Evolutionary conservation across 1,284 basidiomycete species (phyloP).

Genomic region (Trichosporon sp.): DNA sequence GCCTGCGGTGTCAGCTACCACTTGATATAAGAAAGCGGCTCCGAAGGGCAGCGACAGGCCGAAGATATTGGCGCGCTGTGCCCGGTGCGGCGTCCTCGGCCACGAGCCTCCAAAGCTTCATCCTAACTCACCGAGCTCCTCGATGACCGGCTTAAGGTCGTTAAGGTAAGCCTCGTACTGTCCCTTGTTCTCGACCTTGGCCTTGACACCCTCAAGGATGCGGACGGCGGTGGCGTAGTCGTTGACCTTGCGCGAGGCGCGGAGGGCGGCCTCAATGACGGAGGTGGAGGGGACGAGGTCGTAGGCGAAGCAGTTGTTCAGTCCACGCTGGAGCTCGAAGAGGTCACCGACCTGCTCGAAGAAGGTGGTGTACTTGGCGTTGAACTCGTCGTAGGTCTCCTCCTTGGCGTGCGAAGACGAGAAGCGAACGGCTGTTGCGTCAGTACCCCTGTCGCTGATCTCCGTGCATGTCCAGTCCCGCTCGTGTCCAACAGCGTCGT

Average conservation of each 20-base stretch:
- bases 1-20: conserved; percentile 25
- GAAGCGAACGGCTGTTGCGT: conserved; percentile 32
- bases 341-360: conserved; percentile 90
- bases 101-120: neutral
- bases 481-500: neutral
- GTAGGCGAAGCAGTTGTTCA: conserved; percentile 99
- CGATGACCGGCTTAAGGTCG: conserved; percentile 75
- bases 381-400: conserved; percentile 92
- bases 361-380: conserved; percentile 86
- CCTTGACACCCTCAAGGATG: conserved; percentile 85
- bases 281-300: conserved; percentile 89
- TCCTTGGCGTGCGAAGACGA: conserved; percentile 20
- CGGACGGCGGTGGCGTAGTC: conserved; percentile 95
- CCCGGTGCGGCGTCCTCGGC: neutral
- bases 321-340: conserved; percentile 93
- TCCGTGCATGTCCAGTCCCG: neutral
- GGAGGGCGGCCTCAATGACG: conserved; percentile 85
- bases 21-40: too few species aligned
- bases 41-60: too few species aligned
- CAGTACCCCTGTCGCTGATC: neutral
- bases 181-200: conserved; percentile 91
- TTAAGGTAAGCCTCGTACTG: conserved; percentile 88
- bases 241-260: conserved; percentile 85
- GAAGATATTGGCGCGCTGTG: neutral
- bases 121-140: conserved; percentile 74